Evolutionary conservation across 106 monocot genomes (phyloP).

Genomic region (Platanthera zijinensis): DNA sequence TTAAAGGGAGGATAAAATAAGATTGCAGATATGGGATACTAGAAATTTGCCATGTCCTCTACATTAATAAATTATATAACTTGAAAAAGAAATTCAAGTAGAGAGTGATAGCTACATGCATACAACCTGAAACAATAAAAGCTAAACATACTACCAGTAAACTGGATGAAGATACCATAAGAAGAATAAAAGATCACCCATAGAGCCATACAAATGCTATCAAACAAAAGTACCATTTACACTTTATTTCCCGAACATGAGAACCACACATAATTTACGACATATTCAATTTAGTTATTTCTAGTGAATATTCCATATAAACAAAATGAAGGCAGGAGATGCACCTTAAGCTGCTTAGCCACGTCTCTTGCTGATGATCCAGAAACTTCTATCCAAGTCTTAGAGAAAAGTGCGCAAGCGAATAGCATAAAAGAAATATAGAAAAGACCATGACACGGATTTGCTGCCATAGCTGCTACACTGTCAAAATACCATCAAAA

Average conservation of each 20-base stretch:
- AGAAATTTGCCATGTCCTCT: not conserved
- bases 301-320: not conserved
- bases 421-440: conserved; percentile 15
- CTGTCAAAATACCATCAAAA: not conserved
- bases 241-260: not conserved
- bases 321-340: not conserved
- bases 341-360: conserved; percentile 24
- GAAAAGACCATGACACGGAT: conserved; percentile 18
- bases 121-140: too few relatives aligned
- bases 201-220: not conserved
- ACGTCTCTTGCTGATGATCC: conserved; percentile 26
- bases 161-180: too few relatives aligned
- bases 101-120: too few relatives aligned
- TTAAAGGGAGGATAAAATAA: not conserved
- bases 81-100: not conserved
- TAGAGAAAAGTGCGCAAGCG: conserved; percentile 19
- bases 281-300: not conserved
- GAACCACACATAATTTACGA: not conserved
- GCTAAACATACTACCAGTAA: too few relatives aligned
- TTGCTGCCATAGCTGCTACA: conserved; percentile 17
- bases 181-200: not conserved
- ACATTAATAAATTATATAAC: not conserved
- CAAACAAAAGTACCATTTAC: not conserved
- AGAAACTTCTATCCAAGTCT: conserved; percentile 16
- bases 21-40: not conserved